Evolutionary conservation across 179 eudicot species (phyloP).

Genomic region (Gypsophila paniculata): DNA sequence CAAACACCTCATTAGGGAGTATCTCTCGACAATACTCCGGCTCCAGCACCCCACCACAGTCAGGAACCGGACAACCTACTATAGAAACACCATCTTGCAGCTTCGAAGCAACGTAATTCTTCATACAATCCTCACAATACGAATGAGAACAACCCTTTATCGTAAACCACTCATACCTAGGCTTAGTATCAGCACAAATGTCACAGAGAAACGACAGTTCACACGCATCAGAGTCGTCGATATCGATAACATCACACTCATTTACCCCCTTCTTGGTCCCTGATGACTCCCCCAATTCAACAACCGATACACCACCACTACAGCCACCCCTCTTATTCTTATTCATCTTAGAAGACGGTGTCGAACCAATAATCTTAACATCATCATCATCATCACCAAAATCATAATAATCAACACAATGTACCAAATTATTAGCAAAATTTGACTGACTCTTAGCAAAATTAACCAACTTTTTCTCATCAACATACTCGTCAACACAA

Average conservation of each 20-base stretch:
- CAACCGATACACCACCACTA: constrained; percentile 11
- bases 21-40: constrained; percentile 44
- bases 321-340: constrained; percentile 5
- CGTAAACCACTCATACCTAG: constrained; percentile 25
- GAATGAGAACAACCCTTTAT: constrained; percentile 43
- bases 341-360: neutral
- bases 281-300: constrained; percentile 42
- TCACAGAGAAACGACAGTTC: constrained; percentile 35
- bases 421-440: neutral
- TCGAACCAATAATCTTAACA: constrained; percentile 14
- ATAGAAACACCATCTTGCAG: constrained; percentile 38
- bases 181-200: constrained; percentile 54
- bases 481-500: constrained; percentile 21
- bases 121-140: constrained; percentile 53
- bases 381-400: constrained; percentile 20
- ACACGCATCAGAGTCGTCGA: constrained; percentile 6
- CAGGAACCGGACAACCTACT: constrained; percentile 42
- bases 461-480: neutral
- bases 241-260: constrained; percentile 17
- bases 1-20: constrained; percentile 46
- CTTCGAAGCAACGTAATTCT: constrained; percentile 46
- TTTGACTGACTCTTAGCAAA: constrained; percentile 5
- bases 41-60: constrained; percentile 42
- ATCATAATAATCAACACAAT: constrained; percentile 32
- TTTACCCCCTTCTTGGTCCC: constrained; percentile 2